Base-by-base conservation (phyloP, 805 yeast species). In the Metschnikowia borealis region DNA sequence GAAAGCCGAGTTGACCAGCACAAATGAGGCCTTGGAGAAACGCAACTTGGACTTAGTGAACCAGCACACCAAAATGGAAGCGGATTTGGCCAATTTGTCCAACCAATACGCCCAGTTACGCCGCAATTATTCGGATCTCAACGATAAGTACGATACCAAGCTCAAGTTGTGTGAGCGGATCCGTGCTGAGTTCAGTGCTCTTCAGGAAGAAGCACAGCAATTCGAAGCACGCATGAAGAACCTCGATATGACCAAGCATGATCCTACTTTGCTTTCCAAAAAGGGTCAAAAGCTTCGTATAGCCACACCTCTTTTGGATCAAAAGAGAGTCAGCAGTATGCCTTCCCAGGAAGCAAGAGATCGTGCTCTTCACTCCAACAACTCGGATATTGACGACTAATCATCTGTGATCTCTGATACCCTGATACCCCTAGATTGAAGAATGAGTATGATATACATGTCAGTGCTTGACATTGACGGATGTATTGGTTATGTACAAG, bases 91-190 rank as follows among this genome's bases (percentile, higher is more conserved):
- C 48, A 87, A 83, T 65, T 78, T 81, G 50, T 69, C 80, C 48
- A 81, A 77, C 52, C 96, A 89, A 4, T 80, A 86, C 45, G 70
- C 75, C 46, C 96, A 90, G 62, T 75, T 90, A 49, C 74, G 83
- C 26, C 85, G 82, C 55, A 62, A 63, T 37, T 68, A 66, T 40
- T 48, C 52, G 2, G 47, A 45, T 17, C 55, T 70, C 45, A 49
- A 57, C 20, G 37, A 47, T 11, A 53, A 54, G 3, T 69, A 68
- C 49, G 58, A 57, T n/a, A 45, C 56, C 5, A 68, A 68, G 50
- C 61, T 54, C 31, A 44, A 49, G 14, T 64, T 65, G 8, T 62
- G 63, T 21, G 44, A 56, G 48, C 38, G 47, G 0, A 55, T 70
- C 18, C 62, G 62, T 36, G 46, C 53, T 11, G 60, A 61, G 14